Base-by-base conservation (phyloP, 139 green algal species). In the Picochlorum costavermella region DNA sequence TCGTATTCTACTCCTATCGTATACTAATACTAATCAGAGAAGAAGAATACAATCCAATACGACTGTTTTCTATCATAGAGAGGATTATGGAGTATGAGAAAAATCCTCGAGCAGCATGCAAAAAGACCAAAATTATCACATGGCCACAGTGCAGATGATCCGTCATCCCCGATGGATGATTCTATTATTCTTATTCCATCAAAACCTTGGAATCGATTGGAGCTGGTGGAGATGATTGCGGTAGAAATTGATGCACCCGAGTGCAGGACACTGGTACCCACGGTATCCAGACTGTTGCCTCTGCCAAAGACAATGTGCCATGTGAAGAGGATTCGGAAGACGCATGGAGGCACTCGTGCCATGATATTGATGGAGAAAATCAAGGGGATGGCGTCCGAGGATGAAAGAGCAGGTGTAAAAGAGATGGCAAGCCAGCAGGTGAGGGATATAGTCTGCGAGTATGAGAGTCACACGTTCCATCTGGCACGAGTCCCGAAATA, bases 401-500 rank as follows among this genome's bases (percentile, higher is more conserved):
- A 36, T 36, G 30, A 36, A 40, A 40, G 33, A 40, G 1, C 0
- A 40, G 33, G 11, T 40, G 33, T 40, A 8, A 40, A 8, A 40
- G 33, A 40, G 33, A 40, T 40, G 33, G 33, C 33, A 40, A 9
- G 33, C 11, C 33, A 40, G 33, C 8, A 40, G 33, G 33, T 40
- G 1, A 40, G 11, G 33, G 33, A 40, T 40, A 40, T 40, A 33
- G 23, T 59, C 10, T 59, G 0, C 12, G 11, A 59, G 0, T 20
- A 20, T 59, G 23, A 30, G 11, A 29, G 5, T 6, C 50, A 59
- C 14, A 33, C 57, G 36, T 56, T 79, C 3, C 31, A 53, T 1
- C 11, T 75, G 3, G 10, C 60, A 29, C 44, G 57, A 60, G 84
- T 88, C 25, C 75, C 86, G 2, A 25, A 11, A 2, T 14, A 74